phyloP scores from a whole-genome alignment of 1,284 basidiomycete genomes.

The Leccinum ponderosum region DNA sequence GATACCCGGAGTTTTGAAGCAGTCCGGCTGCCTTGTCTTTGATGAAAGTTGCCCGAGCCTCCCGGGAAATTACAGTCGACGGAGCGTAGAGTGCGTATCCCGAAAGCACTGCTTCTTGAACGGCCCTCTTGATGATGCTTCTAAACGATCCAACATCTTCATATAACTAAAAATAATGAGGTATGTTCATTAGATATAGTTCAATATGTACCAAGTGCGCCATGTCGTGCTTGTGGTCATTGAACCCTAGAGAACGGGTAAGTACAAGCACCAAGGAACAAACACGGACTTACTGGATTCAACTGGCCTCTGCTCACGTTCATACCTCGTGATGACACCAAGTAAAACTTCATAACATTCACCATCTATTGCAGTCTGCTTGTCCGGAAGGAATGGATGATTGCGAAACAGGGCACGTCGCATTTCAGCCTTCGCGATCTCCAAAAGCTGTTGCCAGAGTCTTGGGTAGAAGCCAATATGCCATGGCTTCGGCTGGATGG shows the following conservation, averaged over 20 bases:
- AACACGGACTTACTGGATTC: neutral
- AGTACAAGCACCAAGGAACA: neutral
- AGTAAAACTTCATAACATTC: constrained; percentile 3
- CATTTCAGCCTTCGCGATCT: constrained; percentile 1
- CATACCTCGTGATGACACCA: neutral
- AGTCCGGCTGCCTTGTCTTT: neutral
- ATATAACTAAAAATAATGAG: neutral
- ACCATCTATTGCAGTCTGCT: neutral
- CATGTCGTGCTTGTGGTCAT: neutral
- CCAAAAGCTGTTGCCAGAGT: neutral
- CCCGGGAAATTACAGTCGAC: neutral
- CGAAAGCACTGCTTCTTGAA: neutral
- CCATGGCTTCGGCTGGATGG: neutral
- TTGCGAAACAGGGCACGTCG: neutral
- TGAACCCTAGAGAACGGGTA: neutral
- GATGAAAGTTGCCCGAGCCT: neutral
- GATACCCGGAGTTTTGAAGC: neutral
- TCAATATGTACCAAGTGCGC: neutral
- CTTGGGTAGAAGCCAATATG: neutral
- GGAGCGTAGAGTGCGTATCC: neutral
- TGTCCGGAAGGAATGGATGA: constrained; percentile 1
- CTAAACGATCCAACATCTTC: neutral
- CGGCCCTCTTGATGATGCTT: constrained; percentile 1
- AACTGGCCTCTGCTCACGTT: neutral
- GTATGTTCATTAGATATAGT: neutral